Base-by-base conservation (phyloP, 768 basidiomycete species). In the Pulveroboletus ravenelii region DNA sequence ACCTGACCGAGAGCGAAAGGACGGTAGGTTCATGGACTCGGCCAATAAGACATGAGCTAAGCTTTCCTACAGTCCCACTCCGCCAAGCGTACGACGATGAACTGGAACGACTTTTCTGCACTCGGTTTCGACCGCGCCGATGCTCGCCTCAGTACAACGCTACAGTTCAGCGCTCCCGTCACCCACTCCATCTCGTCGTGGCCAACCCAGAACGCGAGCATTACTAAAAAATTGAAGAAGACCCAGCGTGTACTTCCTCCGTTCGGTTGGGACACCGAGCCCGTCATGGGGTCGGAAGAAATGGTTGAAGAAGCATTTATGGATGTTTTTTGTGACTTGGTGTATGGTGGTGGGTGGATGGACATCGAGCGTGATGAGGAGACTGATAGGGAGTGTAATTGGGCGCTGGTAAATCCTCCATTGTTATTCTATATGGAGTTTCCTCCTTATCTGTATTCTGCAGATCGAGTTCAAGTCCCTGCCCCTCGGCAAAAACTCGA, bases 201-300 rank as follows among this genome's bases (percentile, higher is more conserved):
- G 89, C 88, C 90, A 0, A 66, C 77, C 5, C 82, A 91, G 36
- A 82, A 78, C 27, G 84, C 80, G 0, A 91, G 84, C 57, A 73
- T 94, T 7, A 77, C 75, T 18, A 82, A 79, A 60, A 89, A 92
- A 66, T 69, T 97, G 35, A 89, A 89, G 68, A 95, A 94, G 70
- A 76, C 82, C 4, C 87, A 92, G 61, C 60, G 61, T 35, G 58
- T 78, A 1, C 74, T 95, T 20, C 91, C 92, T 2, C 72, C 85
- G 1, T 99, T 99, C 63, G 86, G 90, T 0, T 95, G 93, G 89
- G 92, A 96, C 62, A 95, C 90, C 0, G 85, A 85, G 37, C 89
- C 93, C 0, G 82, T 89, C 17, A 71, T 84, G 52, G 90, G 87
- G 6, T 69, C 71, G 10, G 87, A 91, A 58, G 89, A 89, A 61